These are phyloP conservation scores for Thermochaetoides dissita DNA, from an alignment of 2,329 filamentous ascomycete genomes.

Conservation along the genomic window DNA sequence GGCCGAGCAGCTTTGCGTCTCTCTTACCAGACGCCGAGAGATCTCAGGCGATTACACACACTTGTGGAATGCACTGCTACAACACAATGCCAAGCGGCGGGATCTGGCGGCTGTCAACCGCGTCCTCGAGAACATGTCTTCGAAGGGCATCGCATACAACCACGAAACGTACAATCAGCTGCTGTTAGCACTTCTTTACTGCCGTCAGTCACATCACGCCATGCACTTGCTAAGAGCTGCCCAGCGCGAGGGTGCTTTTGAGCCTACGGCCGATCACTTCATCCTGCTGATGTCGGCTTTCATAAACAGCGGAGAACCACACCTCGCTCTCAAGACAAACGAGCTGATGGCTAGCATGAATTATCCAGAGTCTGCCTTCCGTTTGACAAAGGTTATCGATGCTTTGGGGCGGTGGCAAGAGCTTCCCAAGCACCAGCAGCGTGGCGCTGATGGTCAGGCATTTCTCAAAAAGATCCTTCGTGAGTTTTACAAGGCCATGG, in stretches of 20 bases:
- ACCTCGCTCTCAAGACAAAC: constrained; percentile 28
- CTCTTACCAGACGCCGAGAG: constrained; percentile 35
- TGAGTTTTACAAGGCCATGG: constrained; percentile 22
- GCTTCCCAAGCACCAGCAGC: constrained; percentile 13
- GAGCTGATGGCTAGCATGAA: constrained; percentile 29
- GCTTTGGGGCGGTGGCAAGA: constrained; percentile 24
- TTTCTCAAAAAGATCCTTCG: constrained; percentile 23
- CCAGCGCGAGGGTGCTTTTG: constrained; percentile 29
- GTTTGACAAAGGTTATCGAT: constrained; percentile 29
- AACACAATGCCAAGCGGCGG: constrained; percentile 51
- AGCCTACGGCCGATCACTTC: constrained; percentile 35
- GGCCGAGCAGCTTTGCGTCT: constrained; percentile 45
- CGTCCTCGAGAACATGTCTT: constrained; percentile 35
- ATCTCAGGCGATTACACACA: constrained; percentile 38
- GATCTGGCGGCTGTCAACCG: constrained; percentile 35
- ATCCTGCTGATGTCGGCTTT: constrained; percentile 39
- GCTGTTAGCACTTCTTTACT: constrained; percentile 33
- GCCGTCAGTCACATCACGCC: constrained; percentile 35
- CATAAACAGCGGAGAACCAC: constrained; percentile 29
- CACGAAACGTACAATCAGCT: constrained; percentile 35
- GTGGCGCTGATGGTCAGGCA: constrained; percentile 9
- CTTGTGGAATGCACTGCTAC: constrained; percentile 69
- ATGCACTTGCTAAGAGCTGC: constrained; percentile 33
- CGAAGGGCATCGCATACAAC: constrained; percentile 32
- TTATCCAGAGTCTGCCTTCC: constrained; percentile 28